Conservation (phyloP, 2,329 filamentous ascomycete genomes). For the Talaromyces sp. region DNA sequence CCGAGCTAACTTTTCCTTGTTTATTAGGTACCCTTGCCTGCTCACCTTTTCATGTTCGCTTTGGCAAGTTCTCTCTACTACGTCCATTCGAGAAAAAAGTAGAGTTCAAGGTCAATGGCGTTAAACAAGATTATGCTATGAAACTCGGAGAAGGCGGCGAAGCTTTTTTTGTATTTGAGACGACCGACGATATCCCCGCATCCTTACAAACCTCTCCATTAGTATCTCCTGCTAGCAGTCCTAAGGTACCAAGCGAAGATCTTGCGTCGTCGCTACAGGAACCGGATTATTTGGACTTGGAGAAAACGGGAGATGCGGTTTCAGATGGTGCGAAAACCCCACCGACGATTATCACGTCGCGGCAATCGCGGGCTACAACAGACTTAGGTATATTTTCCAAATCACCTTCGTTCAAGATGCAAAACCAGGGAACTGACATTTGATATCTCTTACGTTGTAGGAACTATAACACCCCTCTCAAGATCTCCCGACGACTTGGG, state of each 20-base stretch:
- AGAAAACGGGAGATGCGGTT: constrained; percentile 25
- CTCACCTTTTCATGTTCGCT: constrained; percentile 97
- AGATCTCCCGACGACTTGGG: constrained; percentile 40
- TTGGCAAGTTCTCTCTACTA: constrained; percentile 95
- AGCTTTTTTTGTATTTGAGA: constrained; percentile 98
- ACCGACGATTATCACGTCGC: constrained; percentile 31
- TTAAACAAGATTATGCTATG: constrained; percentile 93
- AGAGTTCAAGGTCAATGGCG: constrained; percentile 92
- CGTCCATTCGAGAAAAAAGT: constrained; percentile 98
- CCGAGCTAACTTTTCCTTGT: not conserved
- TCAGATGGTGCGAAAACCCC: constrained; percentile 29
- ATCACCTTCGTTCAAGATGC: not conserved
- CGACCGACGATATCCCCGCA: constrained; percentile 85
- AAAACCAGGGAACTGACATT: not conserved
- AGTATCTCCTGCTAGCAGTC: constrained; percentile 85
- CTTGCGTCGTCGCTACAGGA: constrained; percentile 46
- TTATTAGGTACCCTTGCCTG: constrained; percentile 69
- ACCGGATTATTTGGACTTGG: constrained; percentile 55
- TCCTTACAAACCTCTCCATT: constrained; percentile 92
- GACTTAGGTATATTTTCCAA: constrained; percentile 43
- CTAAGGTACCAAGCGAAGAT: constrained; percentile 49
- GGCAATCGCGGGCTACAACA: constrained; percentile 46
- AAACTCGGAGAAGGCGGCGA: constrained; percentile 97
- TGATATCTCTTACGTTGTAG: constrained; percentile 21
- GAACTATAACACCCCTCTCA: constrained; percentile 44